A percentile compares a stretch with the other conserved stretches of the same genome.
phyloP scores from a whole-genome alignment of 129 eudicot genomes.

The Kitagawia praeruptora region DNA sequence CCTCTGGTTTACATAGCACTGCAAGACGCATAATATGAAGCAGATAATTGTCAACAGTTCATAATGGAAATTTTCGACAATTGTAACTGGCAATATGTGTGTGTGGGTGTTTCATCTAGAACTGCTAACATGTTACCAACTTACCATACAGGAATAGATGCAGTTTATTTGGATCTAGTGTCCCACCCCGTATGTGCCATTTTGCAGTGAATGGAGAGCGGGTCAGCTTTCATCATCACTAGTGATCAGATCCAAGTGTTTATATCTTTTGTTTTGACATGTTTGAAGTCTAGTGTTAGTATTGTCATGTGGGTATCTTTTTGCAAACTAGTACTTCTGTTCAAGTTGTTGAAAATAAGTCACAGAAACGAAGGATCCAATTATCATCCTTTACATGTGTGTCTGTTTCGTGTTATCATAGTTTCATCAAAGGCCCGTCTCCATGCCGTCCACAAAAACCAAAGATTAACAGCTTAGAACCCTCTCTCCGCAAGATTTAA shows the following conservation, averaged over 20 bases:
- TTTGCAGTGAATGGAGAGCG: not conserved
- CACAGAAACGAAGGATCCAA: not conserved
- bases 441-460: not conserved
- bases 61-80: not conserved
- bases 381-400: not conserved
- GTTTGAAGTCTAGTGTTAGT: constrained; percentile 3
- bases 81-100: not conserved
- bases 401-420: constrained; percentile 11
- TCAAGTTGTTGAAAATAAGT: not conserved
- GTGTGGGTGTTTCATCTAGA: not conserved
- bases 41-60: not conserved
- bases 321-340: not conserved
- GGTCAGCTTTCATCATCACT: constrained; percentile 6
- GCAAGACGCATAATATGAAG: no score
- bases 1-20: no score
- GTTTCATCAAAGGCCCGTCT: constrained; percentile 10
- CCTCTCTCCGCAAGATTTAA: not conserved
- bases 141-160: not conserved
- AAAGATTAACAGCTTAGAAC: not conserved
- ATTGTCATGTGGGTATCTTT: not conserved
- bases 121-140: not conserved
- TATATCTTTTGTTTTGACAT: not conserved
- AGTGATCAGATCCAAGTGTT: not conserved
- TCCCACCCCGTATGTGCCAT: not conserved
- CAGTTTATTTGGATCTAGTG: constrained; percentile 9